These are phyloP conservation scores for Brassica napus DNA, from an alignment of 345 rosid genomes.

Conservation along the genomic window Da-Ae NC_063446.1:2134001-2134500, in stretches of 20 bases:
- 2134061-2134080: not conserved
- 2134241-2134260: constrained; percentile 65
- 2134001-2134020: constrained; percentile 95
- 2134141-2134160: constrained; percentile 77
- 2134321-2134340: too few species aligned
- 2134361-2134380: constrained; percentile 82
- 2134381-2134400: constrained; percentile 96
- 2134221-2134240: constrained; percentile 84
- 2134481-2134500: not conserved
- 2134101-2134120: too few species aligned
- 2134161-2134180: constrained; percentile 76
- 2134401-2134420: constrained; percentile 91
- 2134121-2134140: constrained; percentile 46
- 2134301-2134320: not conserved
- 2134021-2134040: constrained; percentile 83
- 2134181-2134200: constrained; percentile 91
- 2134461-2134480: too few species aligned
- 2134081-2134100: too few species aligned
- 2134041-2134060: constrained; percentile 40
- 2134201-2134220: constrained; percentile 90
- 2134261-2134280: not conserved
- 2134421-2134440: constrained; percentile 83
- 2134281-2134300: not conserved
- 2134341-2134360: constrained; percentile 73
- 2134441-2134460: too few species aligned